Base-by-base conservation (phyloP, 108 stramenopile genomes). In the Mayamaea pseudoterrestris region DNA sequence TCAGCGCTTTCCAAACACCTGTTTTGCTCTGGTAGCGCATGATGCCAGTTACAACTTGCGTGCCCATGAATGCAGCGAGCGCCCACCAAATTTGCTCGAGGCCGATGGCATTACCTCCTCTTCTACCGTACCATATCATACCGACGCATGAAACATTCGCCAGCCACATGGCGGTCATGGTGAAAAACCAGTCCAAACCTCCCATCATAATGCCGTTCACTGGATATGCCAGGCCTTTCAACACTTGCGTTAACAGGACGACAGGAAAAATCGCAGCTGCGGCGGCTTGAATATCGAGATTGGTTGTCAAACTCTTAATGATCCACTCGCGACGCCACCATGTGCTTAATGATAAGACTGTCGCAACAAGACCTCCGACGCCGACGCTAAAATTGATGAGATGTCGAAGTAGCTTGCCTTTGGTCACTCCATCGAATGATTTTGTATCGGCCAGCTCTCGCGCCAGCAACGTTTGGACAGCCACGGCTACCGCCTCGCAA, bases 161-260 rank as follows among this genome's bases (percentile, higher is more conserved):
- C 20, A 71, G 49, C 90, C 90, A 90, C 90, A 95, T 93, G 28
- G 75, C 74, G 31, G 64, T 32, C 82, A 89, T 90, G 2, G 84
- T 69, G 45, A 75, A 91, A 20, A 73, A 57, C 90, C 90, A 95
- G 65, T 95, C 94, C 30, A 48, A 77, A n/a, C 87, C 94, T 50
- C 91, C 94, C 91, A 95, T 93, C 22, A 90, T 54, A 14, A 91
- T 88, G 9, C 91, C 94, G 58, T 93, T 93, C 41, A 85, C 82
- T 1, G 90, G 90, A 59, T 95, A 95, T 20, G 88, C 90, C n/a
- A 93, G 69, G 26, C 94, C 94, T 60, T 81, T 81, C 28, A 66
- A 37, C 5, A 74, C 69, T 69, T 95, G 94, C 14, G 86, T 86
- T 27, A 73, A 40, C 54, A 90, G 47, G 1, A 90, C 87, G n/a